A percentile compares a stretch with the other conserved stretches of the same genome.
Conservation (phyloP, 1,284 basidiomycete genomes). For the Tremellales sp. region DNA sequence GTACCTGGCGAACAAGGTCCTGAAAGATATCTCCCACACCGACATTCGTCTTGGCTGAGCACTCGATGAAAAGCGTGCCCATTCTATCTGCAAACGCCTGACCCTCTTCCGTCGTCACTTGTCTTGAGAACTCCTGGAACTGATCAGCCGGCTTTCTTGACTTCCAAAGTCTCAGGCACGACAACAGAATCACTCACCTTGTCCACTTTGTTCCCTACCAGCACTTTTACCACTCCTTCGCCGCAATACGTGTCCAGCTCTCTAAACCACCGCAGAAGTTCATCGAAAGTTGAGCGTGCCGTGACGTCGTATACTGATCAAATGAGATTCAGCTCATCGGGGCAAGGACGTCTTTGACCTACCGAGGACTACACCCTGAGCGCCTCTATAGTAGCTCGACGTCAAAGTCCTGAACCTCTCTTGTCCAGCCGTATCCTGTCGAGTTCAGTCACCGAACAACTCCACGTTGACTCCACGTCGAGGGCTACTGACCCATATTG, state of each 20-base stretch:
- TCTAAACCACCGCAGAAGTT: slow-evolving; percentile 84
- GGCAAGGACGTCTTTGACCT: slow-evolving; percentile 9
- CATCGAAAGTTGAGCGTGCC: slow-evolving; percentile 84
- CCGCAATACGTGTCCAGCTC: slow-evolving; percentile 93
- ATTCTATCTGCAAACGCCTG: slow-evolving; percentile 74
- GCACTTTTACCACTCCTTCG: slow-evolving; percentile 83
- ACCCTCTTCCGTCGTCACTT: slow-evolving; percentile 77
- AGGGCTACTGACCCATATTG: slow-evolving; percentile 52
- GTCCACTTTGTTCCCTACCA: slow-evolving; percentile 93
- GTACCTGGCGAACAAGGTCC: slow-evolving; percentile 65
- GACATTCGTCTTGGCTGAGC: slow-evolving; percentile 74
- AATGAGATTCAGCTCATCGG: neutral
- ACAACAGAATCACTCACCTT: slow-evolving; percentile 53
- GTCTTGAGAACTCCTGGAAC: slow-evolving; percentile 75
- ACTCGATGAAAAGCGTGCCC: slow-evolving; percentile 74
- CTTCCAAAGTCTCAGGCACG: neutral
- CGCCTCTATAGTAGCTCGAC: slow-evolving; percentile 93
- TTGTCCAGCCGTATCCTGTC: slow-evolving; percentile 90
- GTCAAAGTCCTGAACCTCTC: slow-evolving; percentile 98
- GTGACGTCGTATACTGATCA: slow-evolving; percentile 84
- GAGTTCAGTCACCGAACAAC: neutral
- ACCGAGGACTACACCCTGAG: slow-evolving; percentile 76
- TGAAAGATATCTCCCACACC: slow-evolving; percentile 76
- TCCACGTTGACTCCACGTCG: neutral
- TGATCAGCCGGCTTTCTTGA: neutral